Evolutionary conservation across 176 grass and related monocot genomes (phyloP).

Genomic region (Oryza officinalis): DNA sequence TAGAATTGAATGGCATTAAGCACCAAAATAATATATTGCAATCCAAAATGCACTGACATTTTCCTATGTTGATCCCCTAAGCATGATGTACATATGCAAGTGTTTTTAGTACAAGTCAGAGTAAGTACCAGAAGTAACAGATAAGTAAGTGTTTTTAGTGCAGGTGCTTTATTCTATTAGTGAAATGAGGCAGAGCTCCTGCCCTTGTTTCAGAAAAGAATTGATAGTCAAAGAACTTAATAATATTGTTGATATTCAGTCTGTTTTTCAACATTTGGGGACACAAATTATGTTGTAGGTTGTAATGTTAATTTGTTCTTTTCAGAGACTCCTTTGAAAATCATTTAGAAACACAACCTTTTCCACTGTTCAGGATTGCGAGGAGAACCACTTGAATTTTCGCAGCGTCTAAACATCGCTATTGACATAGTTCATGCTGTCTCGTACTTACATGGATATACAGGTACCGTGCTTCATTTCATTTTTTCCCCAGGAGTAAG

Average conservation of each 20-base stretch:
- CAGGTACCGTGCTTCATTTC: conserved; percentile 44
- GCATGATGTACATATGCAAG: not conserved
- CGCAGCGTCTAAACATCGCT: conserved; percentile 74
- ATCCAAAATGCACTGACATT: not conserved
- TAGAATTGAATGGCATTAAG: conserved; percentile 17
- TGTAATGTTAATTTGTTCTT: not conserved
- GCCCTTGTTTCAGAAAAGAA: not conserved
- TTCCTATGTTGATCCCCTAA: conserved; percentile 4
- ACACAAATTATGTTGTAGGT: not conserved
- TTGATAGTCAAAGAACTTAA: not conserved
- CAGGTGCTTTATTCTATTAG: not conserved
- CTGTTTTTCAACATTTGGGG: not conserved
- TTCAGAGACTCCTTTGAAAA: not conserved
- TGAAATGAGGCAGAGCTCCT: not conserved
- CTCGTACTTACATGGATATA: conserved; percentile 82
- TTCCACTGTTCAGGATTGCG: conserved; percentile 45
- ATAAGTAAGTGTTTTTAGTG: not conserved
- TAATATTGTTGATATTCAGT: not conserved
- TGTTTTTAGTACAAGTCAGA: conserved; percentile 18
- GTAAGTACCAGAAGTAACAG: not conserved
- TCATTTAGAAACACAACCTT: not conserved
- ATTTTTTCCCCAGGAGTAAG: not conserved
- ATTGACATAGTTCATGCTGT: conserved; percentile 87
- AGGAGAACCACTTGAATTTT: conserved; percentile 57
- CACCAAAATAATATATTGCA: not conserved